These are phyloP conservation scores for Bryoerythrophyllum caledonicum DNA, from an alignment of 225 moss, liverwort and hornwort genomes.

Conservation along the genomic window DNA sequence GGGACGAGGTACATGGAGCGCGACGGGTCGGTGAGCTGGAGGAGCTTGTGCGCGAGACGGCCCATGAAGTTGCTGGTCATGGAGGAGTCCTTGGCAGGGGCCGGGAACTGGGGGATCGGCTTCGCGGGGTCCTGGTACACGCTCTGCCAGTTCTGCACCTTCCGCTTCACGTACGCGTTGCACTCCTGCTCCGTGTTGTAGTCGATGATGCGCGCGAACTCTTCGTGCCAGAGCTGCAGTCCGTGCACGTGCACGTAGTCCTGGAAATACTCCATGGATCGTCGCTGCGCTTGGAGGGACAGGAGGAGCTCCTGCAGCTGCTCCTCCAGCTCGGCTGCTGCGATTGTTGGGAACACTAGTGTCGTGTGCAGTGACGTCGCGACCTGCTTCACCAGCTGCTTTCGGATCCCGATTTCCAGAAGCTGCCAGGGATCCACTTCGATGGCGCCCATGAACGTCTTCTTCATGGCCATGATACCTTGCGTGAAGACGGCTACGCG, in stretches of 20 bases:
- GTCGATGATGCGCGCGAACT: conserved; percentile 88
- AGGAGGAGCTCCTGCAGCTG: conserved; percentile 65
- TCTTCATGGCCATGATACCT: conserved; percentile 99
- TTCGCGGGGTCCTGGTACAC: conserved; percentile 72
- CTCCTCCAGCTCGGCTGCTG: conserved; percentile 64
- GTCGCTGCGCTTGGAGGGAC: conserved; percentile 71
- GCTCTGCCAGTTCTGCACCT: conserved; percentile 89
- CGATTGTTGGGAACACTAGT: conserved; percentile 67
- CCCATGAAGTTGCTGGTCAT: conserved; percentile 90
- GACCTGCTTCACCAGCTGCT: conserved; percentile 93
- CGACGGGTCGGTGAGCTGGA: conserved; percentile 82
- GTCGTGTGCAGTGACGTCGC: conserved; percentile 69
- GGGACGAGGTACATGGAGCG: conserved; percentile 95
- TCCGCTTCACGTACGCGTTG: conserved; percentile 79
- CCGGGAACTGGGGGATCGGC: conserved; percentile 75
- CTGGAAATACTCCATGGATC: conserved; percentile 99
- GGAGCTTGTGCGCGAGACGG: conserved; percentile 71
- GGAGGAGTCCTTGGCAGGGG: conserved; percentile 68
- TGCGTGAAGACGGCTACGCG: conserved; percentile 97
- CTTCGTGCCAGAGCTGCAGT: conserved; percentile 92
- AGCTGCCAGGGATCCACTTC: conserved; percentile 98
- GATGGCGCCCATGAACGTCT: conserved; percentile 92
- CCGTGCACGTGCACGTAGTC: conserved; percentile 98
- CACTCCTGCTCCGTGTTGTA: conserved; percentile 95
- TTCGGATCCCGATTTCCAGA: conserved; percentile 91